These are phyloP conservation scores for Nannizziopsis barbatae DNA, from an alignment of 2,329 filamentous ascomycete genomes.

Conservation along the genomic window DNA sequence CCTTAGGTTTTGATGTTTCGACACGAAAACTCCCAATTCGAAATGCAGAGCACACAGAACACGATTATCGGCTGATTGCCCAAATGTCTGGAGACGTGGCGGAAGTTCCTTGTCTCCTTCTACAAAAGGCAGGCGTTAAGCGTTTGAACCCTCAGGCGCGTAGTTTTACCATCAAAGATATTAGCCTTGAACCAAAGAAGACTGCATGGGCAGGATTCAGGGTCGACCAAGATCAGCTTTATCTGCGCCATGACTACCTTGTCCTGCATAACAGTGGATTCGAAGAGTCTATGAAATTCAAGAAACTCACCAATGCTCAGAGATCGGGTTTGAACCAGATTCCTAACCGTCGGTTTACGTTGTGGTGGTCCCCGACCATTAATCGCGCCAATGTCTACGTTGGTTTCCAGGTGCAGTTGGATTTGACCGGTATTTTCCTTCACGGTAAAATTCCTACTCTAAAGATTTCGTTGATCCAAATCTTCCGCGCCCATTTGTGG, in stretches of 20 bases:
- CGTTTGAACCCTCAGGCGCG: slow-evolving; percentile 20
- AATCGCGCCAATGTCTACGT: slow-evolving; percentile 96
- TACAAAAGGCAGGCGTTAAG: slow-evolving; percentile 14
- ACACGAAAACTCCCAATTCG: slow-evolving; percentile 6
- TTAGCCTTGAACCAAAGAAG: slow-evolving; percentile 33
- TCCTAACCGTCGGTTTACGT: slow-evolving; percentile 91
- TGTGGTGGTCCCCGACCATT: slow-evolving; percentile 95
- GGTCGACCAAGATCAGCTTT: slow-evolving; percentile 42
- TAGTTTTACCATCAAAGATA: slow-evolving; percentile 34
- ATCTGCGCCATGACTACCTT: slow-evolving; percentile 41
- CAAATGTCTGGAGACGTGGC: slow-evolving; percentile 16
- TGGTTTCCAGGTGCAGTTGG: slow-evolving; percentile 97
- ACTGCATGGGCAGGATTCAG: slow-evolving; percentile 44
- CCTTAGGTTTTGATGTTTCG: slow-evolving; percentile 12
- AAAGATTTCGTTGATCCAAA: slow-evolving; percentile 96
- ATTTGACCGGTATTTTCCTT: slow-evolving; percentile 95
- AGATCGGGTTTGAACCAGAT: slow-evolving; percentile 96
- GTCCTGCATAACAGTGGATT: slow-evolving; percentile 45
- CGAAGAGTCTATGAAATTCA: slow-evolving; percentile 76
- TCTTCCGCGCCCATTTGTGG: slow-evolving; percentile 99
- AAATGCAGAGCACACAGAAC: slow-evolving; percentile 5
- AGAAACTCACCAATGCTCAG: slow-evolving; percentile 96
- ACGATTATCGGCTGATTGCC: slow-evolving; percentile 12
- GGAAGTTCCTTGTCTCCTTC: slow-evolving; percentile 18
- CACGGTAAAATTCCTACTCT: slow-evolving; percentile 97